Evolutionary conservation across 768 basidiomycete species (phyloP), one percentile per base, ranked within the genome.

Genomic region (Auriscalpium microsporum): DNA sequence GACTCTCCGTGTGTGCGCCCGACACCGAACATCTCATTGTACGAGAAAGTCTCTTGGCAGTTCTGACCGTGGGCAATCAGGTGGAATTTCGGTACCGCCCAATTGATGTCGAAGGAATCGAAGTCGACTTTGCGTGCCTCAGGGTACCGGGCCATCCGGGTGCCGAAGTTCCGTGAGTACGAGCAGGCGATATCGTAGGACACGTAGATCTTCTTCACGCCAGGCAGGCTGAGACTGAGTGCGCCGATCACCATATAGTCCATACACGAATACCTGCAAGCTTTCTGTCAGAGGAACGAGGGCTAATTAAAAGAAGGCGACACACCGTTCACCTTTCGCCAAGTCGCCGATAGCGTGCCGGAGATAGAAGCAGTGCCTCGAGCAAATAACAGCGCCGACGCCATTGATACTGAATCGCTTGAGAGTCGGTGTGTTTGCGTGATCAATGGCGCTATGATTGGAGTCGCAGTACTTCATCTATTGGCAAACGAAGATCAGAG

Each of bases 1-100:
- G 38, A 52, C 40, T 66, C 64, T 1, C 65, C 64, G 48, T 63
- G 56, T 10, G 55, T 56, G 1, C 53, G 44, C 8, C 62, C 65
- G 33, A 55, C 55, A 6, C 58, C 54, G 1, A 17, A 14, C 14
- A 36, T 35, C 37, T 48, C 58, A 16, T 56, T 55, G 35, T 64
- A 47, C 2, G 58, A 63, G 45, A 56, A 64, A 0, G 50, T 17
- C 19, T 35, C 17, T 38, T 60, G 58, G 40, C 64, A 65, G 1
- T 55, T 46, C 5, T 48, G 37, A 6, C 56, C 53, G 48, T 65
- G 64, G 9, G 54, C 64, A 13, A 45, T 11, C 3, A 61, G 37
- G 44, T 65, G 64, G 19, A 62, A 58, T 14, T 54, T 58, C 16
- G 52, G 57, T 3, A 21, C 21, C 2, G 21, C 21, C 21, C 21